phyloP scores from a whole-genome alignment of 129 eudicot genomes.

The Heracleum sosnowskyi region DNA sequence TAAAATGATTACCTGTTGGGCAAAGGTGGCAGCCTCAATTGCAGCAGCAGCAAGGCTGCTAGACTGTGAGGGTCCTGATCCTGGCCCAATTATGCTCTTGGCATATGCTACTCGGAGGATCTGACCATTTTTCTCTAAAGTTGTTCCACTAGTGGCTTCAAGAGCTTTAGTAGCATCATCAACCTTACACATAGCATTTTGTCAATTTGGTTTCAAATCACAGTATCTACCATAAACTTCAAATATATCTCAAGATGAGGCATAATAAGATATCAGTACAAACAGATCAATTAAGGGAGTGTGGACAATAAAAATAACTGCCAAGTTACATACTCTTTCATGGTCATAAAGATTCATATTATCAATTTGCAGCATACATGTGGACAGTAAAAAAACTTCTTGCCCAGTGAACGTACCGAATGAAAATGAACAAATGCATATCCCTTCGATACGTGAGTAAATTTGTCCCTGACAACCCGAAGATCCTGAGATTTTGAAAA shows the following conservation, averaged over 20 bases:
- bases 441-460: conserved; percentile 96
- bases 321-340: neutral
- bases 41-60: conserved; percentile 99
- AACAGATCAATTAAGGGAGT: neutral
- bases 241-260: neutral
- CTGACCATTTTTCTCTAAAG: conserved; percentile 93
- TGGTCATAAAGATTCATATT: neutral
- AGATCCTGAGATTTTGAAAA: conserved; percentile 58
- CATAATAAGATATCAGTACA: neutral
- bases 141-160: conserved; percentile 85
- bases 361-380: neutral
- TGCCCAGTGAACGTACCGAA: conserved; percentile 41
- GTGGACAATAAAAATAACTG: too few relatives aligned
- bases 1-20: conserved; percentile 63
- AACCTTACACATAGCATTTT: conserved; percentile 39
- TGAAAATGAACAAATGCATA: conserved; percentile 95
- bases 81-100: conserved; percentile 87
- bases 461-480: conserved; percentile 94
- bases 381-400: neutral
- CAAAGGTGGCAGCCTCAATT: conserved; percentile 94
- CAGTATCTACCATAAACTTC: neutral
- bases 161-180: conserved; percentile 94
- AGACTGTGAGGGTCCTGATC: conserved; percentile 70
- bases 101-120: conserved; percentile 93
- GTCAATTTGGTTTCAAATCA: neutral